Evolutionary conservation across 139 green algal genomes (phyloP).

Genomic region (Auxenochlorella pyrenoidosa): DNA sequence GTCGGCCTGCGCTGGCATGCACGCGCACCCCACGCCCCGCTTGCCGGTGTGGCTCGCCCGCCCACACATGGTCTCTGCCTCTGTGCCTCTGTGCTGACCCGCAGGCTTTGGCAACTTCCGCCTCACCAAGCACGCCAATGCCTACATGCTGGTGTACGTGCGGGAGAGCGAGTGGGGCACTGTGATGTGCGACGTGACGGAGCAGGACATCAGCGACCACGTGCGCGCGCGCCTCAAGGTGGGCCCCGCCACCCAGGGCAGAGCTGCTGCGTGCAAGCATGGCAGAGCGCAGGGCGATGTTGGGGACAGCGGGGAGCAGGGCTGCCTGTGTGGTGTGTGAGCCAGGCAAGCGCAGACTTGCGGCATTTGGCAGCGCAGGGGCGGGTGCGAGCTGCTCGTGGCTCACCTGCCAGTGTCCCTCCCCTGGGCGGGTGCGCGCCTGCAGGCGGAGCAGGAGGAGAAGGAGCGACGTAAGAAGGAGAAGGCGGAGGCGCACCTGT

Average conservation of each 20-base stretch:
- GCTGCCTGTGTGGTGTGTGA: too few relatives aligned
- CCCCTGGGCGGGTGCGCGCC: too few relatives aligned
- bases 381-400: too few relatives aligned
- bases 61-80: neutral
- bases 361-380: too few relatives aligned
- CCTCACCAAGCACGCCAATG: slow-evolving; percentile 82
- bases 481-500: slow-evolving; percentile 94
- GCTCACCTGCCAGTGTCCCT: neutral
- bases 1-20: neutral
- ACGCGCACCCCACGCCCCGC: neutral
- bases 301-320: neutral
- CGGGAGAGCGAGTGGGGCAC: slow-evolving; percentile 83
- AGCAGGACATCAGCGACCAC: slow-evolving; percentile 87
- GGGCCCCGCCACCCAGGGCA: neutral
- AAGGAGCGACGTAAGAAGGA: slow-evolving; percentile 74
- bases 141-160: slow-evolving; percentile 99
- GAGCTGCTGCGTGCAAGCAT: neutral
- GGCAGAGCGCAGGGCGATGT: neutral
- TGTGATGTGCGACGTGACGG: slow-evolving; percentile 81
- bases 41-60: neutral
- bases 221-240: slow-evolving; percentile 75
- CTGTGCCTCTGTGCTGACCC: neutral
- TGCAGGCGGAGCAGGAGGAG: slow-evolving; percentile 78
- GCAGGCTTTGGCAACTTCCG: slow-evolving; percentile 53
- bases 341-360: too few relatives aligned